phyloP scores from a whole-genome alignment of 129 eudicot genomes.

The Lactuca saligna region DNA sequence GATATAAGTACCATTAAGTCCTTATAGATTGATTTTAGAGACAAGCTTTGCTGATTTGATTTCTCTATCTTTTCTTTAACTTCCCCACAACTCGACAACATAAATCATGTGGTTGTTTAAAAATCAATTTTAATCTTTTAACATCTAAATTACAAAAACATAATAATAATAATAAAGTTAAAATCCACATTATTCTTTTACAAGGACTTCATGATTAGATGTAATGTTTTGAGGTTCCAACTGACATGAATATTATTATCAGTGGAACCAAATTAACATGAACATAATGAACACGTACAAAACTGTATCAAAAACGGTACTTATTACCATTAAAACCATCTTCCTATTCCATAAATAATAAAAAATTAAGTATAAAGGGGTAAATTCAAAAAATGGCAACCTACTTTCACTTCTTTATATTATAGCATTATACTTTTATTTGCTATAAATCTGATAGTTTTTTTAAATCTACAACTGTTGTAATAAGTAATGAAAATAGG shows the following conservation, averaged over 20 bases:
- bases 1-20: too few species aligned
- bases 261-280: neutral
- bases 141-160: neutral
- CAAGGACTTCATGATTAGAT: constrained; percentile 1
- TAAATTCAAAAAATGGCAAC: too few species aligned
- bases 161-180: neutral
- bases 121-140: too few species aligned
- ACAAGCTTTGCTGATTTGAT: constrained; percentile 11
- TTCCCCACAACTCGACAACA: constrained; percentile 31
- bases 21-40: neutral
- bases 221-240: neutral
- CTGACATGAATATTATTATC: neutral
- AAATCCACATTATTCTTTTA: constrained; percentile 1
- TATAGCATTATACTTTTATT: too few species aligned
- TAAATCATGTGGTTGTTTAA: neutral
- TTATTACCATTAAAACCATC: too few species aligned
- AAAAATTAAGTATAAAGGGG: too few species aligned
- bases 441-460: too few species aligned
- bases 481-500: neutral
- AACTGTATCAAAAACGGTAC: neutral
- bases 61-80: constrained; percentile 21
- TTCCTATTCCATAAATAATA: too few species aligned
- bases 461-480: too few species aligned
- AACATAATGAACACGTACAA: constrained; percentile 1
- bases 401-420: too few species aligned